A percentile compares a stretch with the other conserved stretches of the same genome.
Evolutionary conservation across 306 rosid species (phyloP).

Genomic region (Mimosa bimucronata): DNA sequence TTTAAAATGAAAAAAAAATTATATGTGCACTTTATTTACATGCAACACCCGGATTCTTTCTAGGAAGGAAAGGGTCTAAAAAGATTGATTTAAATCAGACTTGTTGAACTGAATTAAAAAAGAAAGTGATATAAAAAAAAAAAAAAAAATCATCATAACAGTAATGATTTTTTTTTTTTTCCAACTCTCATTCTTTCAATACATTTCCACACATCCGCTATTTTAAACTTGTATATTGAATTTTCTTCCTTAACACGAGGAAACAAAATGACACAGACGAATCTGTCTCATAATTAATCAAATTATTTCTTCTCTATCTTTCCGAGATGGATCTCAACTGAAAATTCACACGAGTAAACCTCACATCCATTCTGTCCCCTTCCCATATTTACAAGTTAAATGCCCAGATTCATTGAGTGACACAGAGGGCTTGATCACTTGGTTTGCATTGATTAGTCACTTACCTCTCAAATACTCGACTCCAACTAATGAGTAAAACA

Average conservation of each 20-base stretch:
- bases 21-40: neutral
- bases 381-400: neutral
- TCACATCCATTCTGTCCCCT: neutral
- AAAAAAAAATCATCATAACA: too few relatives aligned
- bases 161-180: too few relatives aligned
- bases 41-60: neutral
- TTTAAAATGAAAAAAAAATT: neutral
- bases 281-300: neutral
- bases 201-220: too few relatives aligned
- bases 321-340: neutral
- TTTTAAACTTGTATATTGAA: neutral
- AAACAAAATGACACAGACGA: neutral
- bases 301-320: neutral
- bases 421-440: neutral
- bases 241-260: neutral
- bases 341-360: neutral
- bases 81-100: too few relatives aligned
- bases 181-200: too few relatives aligned
- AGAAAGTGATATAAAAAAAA: neutral
- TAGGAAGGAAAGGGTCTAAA: neutral
- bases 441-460: neutral
- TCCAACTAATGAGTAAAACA: neutral
- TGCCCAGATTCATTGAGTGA: neutral
- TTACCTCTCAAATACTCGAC: neutral
- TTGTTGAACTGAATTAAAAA: neutral